Evolutionary conservation across 2,329 filamentous ascomycete genomes (phyloP).

Genomic region (Trichoderma gracile): DNA sequence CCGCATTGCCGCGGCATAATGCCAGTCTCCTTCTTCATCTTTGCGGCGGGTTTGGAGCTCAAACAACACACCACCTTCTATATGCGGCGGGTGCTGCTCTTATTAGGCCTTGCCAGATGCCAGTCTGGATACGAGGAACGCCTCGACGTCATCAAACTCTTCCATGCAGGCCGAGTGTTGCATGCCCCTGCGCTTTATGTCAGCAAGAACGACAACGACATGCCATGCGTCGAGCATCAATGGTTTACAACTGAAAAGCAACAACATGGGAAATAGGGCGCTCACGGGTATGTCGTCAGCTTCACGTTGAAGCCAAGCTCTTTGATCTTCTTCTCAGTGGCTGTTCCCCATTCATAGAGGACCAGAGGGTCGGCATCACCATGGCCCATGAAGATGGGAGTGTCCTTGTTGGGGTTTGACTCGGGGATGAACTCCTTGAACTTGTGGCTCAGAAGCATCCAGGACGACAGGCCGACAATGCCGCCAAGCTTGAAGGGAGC

Average conservation of each 20-base stretch:
- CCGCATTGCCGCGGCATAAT: neutral
- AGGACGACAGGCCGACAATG: conserved; percentile 82
- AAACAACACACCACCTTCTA: conserved; percentile 2
- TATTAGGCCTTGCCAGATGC: conserved; percentile 36
- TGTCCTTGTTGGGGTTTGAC: conserved; percentile 54
- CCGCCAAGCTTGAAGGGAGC: conserved; percentile 74
- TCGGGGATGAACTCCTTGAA: conserved; percentile 46
- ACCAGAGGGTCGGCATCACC: conserved; percentile 74
- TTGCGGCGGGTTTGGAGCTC: neutral
- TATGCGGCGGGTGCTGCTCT: neutral
- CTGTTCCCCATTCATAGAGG: conserved; percentile 63
- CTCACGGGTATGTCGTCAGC: conserved; percentile 75
- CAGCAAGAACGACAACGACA: neutral
- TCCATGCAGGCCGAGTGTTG: conserved; percentile 73
- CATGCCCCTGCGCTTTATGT: conserved; percentile 56
- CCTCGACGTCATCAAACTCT: conserved; percentile 81
- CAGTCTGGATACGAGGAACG: conserved; percentile 51
- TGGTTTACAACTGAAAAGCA: neutral
- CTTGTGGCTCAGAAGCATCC: conserved; percentile 64
- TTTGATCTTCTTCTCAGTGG: conserved; percentile 65
- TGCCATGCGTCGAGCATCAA: too few species aligned
- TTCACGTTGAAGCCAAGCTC: conserved; percentile 70
- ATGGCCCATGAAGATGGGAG: conserved; percentile 83
- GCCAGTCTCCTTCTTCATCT: neutral
- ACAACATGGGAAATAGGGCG: neutral